Evolutionary conservation across 2,329 filamentous ascomycete genomes (phyloP).

Genomic region (Exophiala phaeomuriformis): DNA sequence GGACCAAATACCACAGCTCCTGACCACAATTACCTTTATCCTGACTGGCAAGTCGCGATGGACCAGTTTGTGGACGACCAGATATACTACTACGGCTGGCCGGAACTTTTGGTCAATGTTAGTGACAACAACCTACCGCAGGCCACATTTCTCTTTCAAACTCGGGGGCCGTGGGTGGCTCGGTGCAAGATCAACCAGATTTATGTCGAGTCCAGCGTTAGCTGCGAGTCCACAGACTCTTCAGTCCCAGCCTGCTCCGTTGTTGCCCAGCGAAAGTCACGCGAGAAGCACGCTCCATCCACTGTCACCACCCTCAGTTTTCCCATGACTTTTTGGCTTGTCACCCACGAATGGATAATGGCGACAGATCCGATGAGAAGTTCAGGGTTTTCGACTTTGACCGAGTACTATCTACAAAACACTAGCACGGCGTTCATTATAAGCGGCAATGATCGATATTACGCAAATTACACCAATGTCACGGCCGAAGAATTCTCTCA

Average conservation of each 20-base stretch:
- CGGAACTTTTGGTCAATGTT: conserved; percentile 12
- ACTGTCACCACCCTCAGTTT: conserved; percentile 18
- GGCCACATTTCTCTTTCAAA: conserved; percentile 18
- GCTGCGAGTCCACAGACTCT: conserved; percentile 6
- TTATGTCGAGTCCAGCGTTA: conserved; percentile 18
- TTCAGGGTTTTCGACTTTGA: conserved; percentile 14
- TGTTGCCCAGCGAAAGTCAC: conserved; percentile 8
- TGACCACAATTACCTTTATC: conserved; percentile 4
- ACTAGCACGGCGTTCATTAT: conserved; percentile 15
- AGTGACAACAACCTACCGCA: conserved; percentile 10
- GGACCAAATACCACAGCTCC: conserved; percentile 11
- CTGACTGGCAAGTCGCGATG: conserved; percentile 16
- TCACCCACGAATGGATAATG: conserved; percentile 12
- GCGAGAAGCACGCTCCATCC: conserved; percentile 9
- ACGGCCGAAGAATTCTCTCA: conserved; percentile 17
- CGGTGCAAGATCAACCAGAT: conserved; percentile 18
- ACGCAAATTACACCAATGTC: conserved; percentile 19
- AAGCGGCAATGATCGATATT: conserved; percentile 13
- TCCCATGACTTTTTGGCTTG: conserved; percentile 8
- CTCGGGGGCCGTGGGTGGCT: conserved; percentile 12
- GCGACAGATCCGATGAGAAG: conserved; percentile 14
- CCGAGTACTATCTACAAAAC: conserved; percentile 20
- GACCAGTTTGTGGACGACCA: conserved; percentile 13
- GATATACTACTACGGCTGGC: conserved; percentile 12
- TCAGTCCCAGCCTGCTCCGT: conserved; percentile 11